These are phyloP conservation scores for Lactarius hatsudake DNA, from an alignment of 768 basidiomycete species.

Conservation along the genomic window DNA sequence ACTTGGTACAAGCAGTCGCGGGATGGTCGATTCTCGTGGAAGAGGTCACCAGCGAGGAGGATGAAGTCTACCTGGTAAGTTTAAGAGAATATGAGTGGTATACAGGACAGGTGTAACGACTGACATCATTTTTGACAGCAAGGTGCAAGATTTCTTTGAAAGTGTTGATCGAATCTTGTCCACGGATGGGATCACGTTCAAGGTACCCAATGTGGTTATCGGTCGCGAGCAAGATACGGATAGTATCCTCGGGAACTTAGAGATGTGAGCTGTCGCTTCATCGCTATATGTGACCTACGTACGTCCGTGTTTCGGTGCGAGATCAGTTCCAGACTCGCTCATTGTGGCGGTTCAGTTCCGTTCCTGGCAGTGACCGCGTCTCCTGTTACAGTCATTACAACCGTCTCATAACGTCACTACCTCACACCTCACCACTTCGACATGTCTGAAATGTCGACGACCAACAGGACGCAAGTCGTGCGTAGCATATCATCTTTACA, in stretches of 20 bases:
- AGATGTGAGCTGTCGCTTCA: background rate
- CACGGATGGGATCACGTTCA: conserved; percentile 91
- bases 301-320: conserved; percentile 14
- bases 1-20: conserved; percentile 86
- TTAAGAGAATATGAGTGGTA: conserved; percentile 10
- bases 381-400: background rate
- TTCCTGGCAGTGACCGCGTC: background rate
- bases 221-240: conserved; percentile 85
- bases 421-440: background rate
- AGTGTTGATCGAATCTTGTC: conserved; percentile 92
- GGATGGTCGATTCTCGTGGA: conserved; percentile 96
- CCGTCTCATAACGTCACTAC: background rate
- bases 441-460: conserved; percentile 10
- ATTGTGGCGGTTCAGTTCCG: background rate
- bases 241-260: conserved; percentile 58
- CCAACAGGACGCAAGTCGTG: conserved; percentile 10
- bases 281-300: conserved; percentile 2
- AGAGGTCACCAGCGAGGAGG: conserved; percentile 91
- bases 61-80: conserved; percentile 83
- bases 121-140: conserved; percentile 82
- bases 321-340: conserved; percentile 3
- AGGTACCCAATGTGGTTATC: conserved; percentile 96
- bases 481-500: background rate
- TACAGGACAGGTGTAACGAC: conserved; percentile 29
- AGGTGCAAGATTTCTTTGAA: conserved; percentile 92